phyloP scores from a whole-genome alignment of 2,329 filamentous ascomycete species.

The Diaporthe humulicola region DNA sequence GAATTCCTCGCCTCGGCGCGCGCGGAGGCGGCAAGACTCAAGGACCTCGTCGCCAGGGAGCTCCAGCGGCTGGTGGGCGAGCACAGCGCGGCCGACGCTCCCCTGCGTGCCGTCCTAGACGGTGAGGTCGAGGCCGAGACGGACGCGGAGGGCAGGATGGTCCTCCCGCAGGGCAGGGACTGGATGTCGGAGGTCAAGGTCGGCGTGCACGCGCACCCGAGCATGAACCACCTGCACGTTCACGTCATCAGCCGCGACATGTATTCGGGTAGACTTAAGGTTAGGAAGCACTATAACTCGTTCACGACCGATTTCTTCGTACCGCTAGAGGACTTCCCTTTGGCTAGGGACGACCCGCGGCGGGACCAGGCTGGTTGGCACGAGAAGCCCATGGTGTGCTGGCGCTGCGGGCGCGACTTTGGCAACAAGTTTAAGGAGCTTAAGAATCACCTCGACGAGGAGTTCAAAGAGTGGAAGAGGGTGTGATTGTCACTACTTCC shows the following conservation, averaged over 20 bases:
- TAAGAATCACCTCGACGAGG: constrained; percentile 76
- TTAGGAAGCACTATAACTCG: constrained; percentile 92
- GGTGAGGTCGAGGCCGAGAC: constrained; percentile 73
- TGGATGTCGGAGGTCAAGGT: constrained; percentile 81
- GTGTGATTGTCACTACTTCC: constrained; percentile 46
- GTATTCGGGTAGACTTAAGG: constrained; percentile 78
- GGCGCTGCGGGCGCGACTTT: constrained; percentile 84
- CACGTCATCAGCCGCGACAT: constrained; percentile 89
- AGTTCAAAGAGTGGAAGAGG: constrained; percentile 67
- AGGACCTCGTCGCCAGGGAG: constrained; percentile 78
- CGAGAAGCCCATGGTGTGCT: constrained; percentile 78
- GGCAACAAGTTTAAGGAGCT: constrained; percentile 79
- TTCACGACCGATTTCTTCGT: constrained; percentile 91
- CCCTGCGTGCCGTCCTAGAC: constrained; percentile 77
- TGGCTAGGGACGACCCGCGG: constrained; percentile 74
- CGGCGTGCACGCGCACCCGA: constrained; percentile 89
- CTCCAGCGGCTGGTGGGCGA: constrained; percentile 77
- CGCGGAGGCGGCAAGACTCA: constrained; percentile 72
- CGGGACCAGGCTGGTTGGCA: constrained; percentile 72
- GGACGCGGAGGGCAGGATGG: constrained; percentile 64
- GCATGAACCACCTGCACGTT: constrained; percentile 92
- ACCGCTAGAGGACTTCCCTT: constrained; percentile 81
- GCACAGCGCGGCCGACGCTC: constrained; percentile 72
- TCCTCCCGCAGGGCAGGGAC: constrained; percentile 79
- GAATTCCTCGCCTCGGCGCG: constrained; percentile 76